Base-by-base conservation (phyloP, 441 rosid species). In the Gossypium davidsonii region DNA sequence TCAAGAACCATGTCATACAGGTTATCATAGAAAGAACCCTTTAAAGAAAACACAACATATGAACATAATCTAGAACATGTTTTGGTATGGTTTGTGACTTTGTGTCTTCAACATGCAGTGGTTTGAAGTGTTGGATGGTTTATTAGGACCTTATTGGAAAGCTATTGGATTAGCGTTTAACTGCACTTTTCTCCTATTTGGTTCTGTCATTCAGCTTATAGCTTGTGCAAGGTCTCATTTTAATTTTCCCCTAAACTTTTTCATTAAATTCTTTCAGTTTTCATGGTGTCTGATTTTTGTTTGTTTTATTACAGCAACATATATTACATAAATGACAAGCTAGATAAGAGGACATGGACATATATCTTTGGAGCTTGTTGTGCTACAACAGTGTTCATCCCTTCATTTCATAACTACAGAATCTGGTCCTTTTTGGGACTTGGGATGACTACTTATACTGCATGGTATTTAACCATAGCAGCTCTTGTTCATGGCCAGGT, bases 311-410 rank as follows among this genome's bases (percentile, higher is more conserved):
- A 49, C 84, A 85, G 92, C 69, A 88, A 86, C 73, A 86, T 88
- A 72, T 86, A 88, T 76, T 88, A 88, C 71, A 88, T 86, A 67
- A 79, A 88, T 67, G 89, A 86, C 78, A 79, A 79, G 9, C 37
- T 87, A 60, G 89, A 87, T 83, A 87, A 87, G 82, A 82, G 89
- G 83, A 84, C 91, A 80, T 87, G 88, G 91, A 85, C 91, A 8
- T 87, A 85, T 62, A 85, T 87, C 64, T 87, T 87, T 63, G 89
- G 91, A 76, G 91, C 87, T 42, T 87, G 91, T 60, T 87, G 91
- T 68, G 91, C 89, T 48, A 85, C 86, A 23, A 87, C 84, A 3
- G 89, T 85, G 44, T 84, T 85, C 75, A 79, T 84, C 37, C 88
- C 88, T 1, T 85, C 91, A 9, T 88, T 88, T 74, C 84, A 81